Base-by-base conservation (phyloP, 208 protist genomes). In the Leishmania tarentolae region DNA sequence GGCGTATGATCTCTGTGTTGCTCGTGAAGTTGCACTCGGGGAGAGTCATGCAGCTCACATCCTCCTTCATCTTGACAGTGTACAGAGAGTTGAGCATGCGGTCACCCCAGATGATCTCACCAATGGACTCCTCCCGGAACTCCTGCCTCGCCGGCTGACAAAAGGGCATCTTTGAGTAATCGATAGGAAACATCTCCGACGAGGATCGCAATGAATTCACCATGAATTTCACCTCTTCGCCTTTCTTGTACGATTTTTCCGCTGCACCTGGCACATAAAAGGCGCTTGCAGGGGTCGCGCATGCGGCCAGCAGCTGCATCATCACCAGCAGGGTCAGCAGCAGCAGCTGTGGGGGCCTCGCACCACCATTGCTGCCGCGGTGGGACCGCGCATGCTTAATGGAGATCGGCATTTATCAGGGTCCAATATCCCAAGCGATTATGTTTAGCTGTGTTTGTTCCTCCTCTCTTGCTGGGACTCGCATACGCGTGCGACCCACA, bases 51-150 rank as follows among this genome's bases (percentile, higher is more conserved):
- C 91, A 96, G 19, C 8, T 84, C 46, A 68, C 57, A 57, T 94
- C 86, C 56, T 87, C 28, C 57, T 70, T 70, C 90, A 97, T 94
- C 9, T 85, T 84, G 40, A 82, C 90, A 3, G 74, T 72, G 81
- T 97, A 97, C 46, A 95, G 86, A 1, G 94, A 97, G 68, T 88
- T 92, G 69, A 89, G 81, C 46, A 86, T 82, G 47, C 91, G 86
- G 81, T 97, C 94, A n/a, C 92, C 92, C 86, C 91, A 95, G 42
- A 97, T 92, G 24, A 95, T 76, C 79, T 96, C 92, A 8, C 94
- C 93, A 72, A 96, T 85, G 1, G 92, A 85, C 63, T 91, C 91
- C 28, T 66, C 0, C 81, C 92, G 86, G 19, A 68, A 75, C 42
- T 76, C 47, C 28, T 94, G 80, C 31, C 68, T 61, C 3, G 85